These are phyloP conservation scores for Cucurbita moschata DNA, from an alignment of 306 rosid species.

Conservation along the genomic window DNA sequence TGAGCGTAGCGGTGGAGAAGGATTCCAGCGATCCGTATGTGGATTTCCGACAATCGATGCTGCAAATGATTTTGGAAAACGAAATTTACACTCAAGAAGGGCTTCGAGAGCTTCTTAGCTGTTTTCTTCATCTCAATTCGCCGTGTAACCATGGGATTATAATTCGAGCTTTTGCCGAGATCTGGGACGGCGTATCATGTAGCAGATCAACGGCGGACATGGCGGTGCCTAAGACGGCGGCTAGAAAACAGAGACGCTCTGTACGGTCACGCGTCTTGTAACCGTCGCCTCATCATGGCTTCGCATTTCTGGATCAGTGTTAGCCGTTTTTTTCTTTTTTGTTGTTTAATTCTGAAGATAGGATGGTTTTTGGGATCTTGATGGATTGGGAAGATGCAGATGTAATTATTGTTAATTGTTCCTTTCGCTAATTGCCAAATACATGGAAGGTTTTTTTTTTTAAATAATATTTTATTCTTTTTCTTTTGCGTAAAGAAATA, in stretches of 20 bases:
- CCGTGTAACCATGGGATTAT: conserved; percentile 10
- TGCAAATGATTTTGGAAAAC: conserved; percentile 12
- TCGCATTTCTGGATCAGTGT: not conserved
- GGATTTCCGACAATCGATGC: conserved; percentile 10
- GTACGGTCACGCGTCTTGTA: conserved; percentile 1
- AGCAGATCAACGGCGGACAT: not conserved
- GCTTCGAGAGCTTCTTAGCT: conserved; percentile 5
- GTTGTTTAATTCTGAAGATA: not conserved
- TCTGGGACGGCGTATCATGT: conserved; percentile 10
- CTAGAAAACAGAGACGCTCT: not conserved
- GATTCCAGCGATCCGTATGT: conserved; percentile 3
- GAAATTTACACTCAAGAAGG: conserved; percentile 3
- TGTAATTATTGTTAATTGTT: not conserved
- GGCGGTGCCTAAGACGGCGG: not conserved
- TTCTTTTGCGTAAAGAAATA: not conserved
- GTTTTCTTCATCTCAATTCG: conserved; percentile 7
- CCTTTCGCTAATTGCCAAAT: not conserved
- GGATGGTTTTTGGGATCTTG: not conserved
- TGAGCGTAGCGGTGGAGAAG: conserved; percentile 8
- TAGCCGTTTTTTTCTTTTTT: not conserved
- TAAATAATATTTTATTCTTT: not conserved
- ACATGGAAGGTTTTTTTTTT: not conserved
- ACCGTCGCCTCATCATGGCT: not conserved
- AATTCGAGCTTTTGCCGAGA: conserved; percentile 8
- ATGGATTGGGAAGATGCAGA: not conserved